Percentiles rank a stretch among this genome's conserved stretches.
These are phyloP conservation scores for Quercus ilex DNA, from an alignment of 306 rosid genomes.

Conservation along the genomic window DNA sequence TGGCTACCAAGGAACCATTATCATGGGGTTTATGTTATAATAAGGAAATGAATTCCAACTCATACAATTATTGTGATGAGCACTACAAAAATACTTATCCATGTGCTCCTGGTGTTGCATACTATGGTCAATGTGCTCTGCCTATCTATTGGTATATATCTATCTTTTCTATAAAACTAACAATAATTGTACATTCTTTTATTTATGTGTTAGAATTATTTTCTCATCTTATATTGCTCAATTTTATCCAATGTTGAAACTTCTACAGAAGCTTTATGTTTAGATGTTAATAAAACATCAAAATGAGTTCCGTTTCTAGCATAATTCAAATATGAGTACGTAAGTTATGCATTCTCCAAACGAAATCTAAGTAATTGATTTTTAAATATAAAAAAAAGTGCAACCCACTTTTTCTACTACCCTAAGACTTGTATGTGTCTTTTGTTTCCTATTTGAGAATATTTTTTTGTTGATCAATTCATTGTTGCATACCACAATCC, in stretches of 20 bases:
- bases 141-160: slow-evolving; percentile 76
- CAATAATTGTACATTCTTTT: neutral
- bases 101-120: slow-evolving; percentile 77
- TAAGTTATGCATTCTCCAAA: no score
- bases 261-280: neutral
- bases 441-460: neutral
- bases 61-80: slow-evolving; percentile 66
- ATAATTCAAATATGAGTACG: no score
- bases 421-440: no score
- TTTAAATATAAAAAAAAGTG: no score
- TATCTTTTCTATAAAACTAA: neutral
- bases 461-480: neutral
- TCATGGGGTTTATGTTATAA: slow-evolving; percentile 96
- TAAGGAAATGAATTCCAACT: slow-evolving; percentile 92
- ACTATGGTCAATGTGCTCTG: slow-evolving; percentile 91
- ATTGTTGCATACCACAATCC: neutral
- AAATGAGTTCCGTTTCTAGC: neutral
- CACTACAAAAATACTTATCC: slow-evolving; percentile 72
- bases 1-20: slow-evolving; percentile 66
- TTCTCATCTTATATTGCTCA: neutral
- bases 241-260: neutral
- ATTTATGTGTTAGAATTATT: neutral
- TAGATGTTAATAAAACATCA: neutral
- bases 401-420: no score
- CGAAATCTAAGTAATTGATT: no score